Evolutionary conservation across 768 basidiomycete genomes (phyloP), one percentile per base, ranked within the genome.

Genomic region (Mycena crocata): DNA sequence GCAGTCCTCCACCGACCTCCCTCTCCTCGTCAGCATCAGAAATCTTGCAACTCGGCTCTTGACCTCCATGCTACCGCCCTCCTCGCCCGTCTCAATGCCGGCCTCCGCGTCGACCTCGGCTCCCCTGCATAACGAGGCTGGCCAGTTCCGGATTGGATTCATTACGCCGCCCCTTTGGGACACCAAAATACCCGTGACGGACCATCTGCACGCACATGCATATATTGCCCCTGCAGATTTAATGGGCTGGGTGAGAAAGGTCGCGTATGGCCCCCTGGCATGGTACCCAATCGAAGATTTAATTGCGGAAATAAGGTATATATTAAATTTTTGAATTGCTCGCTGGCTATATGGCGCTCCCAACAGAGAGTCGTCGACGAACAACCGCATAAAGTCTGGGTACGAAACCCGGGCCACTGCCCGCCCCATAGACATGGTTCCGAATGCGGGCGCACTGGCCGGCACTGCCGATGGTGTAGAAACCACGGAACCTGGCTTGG

Each of bases 311-410:
- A 93, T 93, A 71, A 83, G 93, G 93, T 93, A 70, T 50, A 84
- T 76, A 56, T 42, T 23, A 39, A 1, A 39, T 58, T 67, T 62
- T 42, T 37, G 60, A 12, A 35, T 60, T 40, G 51, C n/a, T 52
- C 57, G 66, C 55, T 67, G 1, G 40, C 48, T 45, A 3, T 31
- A 42, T 44, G 49, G 26, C 19, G 5, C 46, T 4, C 30, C 34
- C 48, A 23, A n/a, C 78, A 94, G 93, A 51, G 93, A 95, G 78
- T 86, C 88, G 23, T 88, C 90, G 3, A 89, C 92, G 17, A 95
- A 94, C 74, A 94, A 95, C 78, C 89, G 93, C 44, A 80, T 95
- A 75, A 93, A 93, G 75, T 93, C 93, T 9, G 92, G 92, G 24
- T 87, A 92, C 69, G 79, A 83, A 57, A 85, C 86, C 63, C 86